Percentiles rank a stretch among this genome's conserved stretches.
Conservation (phyloP, 2,329 filamentous ascomycete genomes). For the Penicillium aurantiogriseum region DNA sequence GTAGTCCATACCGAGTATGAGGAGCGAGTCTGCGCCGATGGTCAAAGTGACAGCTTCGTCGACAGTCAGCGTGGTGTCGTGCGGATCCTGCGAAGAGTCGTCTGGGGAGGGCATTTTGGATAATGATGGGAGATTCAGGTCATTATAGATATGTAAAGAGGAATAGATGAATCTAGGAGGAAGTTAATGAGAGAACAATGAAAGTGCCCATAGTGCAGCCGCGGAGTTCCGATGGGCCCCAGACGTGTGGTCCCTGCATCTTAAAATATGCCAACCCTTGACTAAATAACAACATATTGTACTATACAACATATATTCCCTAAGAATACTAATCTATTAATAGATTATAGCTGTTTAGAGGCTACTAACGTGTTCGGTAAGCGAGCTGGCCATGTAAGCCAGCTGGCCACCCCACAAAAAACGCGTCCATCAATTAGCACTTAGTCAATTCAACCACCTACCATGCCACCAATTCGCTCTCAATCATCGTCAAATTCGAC, state of each 20-base stretch:
- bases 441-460: too few species aligned
- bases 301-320: not conserved
- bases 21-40: constrained; percentile 59
- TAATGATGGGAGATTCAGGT: constrained; percentile 10
- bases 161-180: constrained; percentile 5
- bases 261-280: not conserved
- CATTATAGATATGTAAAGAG: constrained; percentile 11
- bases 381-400: too few species aligned
- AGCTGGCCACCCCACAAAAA: too few species aligned
- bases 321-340: not conserved
- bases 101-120: constrained; percentile 25
- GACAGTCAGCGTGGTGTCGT: constrained; percentile 52
- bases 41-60: constrained; percentile 60
- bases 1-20: constrained; percentile 53
- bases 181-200: constrained; percentile 8
- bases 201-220: constrained; percentile 7
- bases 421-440: too few species aligned
- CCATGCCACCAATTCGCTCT: too few species aligned
- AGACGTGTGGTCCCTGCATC: constrained; percentile 15
- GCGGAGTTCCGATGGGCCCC: constrained; percentile 22
- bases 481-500: too few species aligned
- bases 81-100: constrained; percentile 30
- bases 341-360: not conserved
- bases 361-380: too few species aligned
- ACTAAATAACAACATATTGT: too few species aligned